Base-by-base conservation (phyloP, 1,139 yeast species). In the Yamadazyma kanchanaburiensis region DNA sequence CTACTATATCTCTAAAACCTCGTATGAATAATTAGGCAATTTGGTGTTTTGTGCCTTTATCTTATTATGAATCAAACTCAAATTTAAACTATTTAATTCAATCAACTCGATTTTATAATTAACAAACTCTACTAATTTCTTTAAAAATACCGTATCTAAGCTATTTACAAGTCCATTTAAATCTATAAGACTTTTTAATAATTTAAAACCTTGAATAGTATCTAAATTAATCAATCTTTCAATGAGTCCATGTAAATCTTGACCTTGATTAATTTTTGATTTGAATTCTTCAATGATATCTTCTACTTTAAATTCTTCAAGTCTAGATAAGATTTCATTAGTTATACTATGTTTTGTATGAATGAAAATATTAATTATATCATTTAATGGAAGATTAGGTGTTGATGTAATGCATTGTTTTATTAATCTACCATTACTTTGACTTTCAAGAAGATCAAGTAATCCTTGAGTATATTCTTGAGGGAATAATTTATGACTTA, bases 401-500 rank as follows among this genome's bases (percentile, higher is more conserved):
- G 94, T 81, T 1, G 91, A 80, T 10, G 80, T 83, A 30, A 87
- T 71, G 1, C 94, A 91, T 52, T 84, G 95, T 55, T 87, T 77
- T 52, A 83, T 70, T 35, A 88, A 66, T 32, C 83, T 72, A 22
- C 84, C 77, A 38, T 74, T 67, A n/a, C 26, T 13, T 6, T 19
- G 14, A 14, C 55, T 51, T 11, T 49, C 39, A 22, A 87, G 65
- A 27, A 70, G 64, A 6, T 57, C 44, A 28, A 85, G 55, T 27
- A 89, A 56, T 1, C 78, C 80, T 2, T 60, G 60, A 5, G 85
- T 65, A 43, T 65, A 74, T 14, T 66, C 59, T 4, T 66, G 58
- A 7, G 96, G 96, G 55, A 82, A 87, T 20, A 86, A 60, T 15
- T 96, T 96, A 58, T 87, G 95, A 3, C 95, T 85, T 39, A 89